These are phyloP conservation scores for Coemansia sp. DNA, from an alignment of 192 early-diverging fungal species.

Conservation along the genomic window DNA sequence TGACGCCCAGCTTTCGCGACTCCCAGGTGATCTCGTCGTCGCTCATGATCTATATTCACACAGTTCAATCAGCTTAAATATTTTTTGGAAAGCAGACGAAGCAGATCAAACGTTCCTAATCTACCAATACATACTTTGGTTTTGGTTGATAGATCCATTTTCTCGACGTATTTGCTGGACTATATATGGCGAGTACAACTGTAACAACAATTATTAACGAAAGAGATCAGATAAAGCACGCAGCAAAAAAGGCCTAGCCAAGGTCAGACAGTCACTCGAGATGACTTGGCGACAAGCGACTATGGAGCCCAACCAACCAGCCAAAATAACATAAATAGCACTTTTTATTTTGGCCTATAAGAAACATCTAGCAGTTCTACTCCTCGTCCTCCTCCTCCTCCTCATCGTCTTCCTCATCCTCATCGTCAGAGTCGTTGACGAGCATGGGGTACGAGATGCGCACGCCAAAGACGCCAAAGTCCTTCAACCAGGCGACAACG, in stretches of 20 bases:
- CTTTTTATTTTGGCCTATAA: background rate
- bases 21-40: constrained; percentile 45
- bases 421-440: constrained; percentile 39
- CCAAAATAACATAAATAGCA: background rate
- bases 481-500: constrained; percentile 51
- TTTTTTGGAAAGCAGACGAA: background rate
- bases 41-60: constrained; percentile 37
- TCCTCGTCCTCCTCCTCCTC: constrained; percentile 17
- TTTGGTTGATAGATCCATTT: background rate
- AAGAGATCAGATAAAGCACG: background rate
- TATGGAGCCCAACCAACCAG: background rate
- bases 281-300: background rate
- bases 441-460: constrained; percentile 54
- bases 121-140: constrained; percentile 6
- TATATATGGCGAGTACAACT: background rate
- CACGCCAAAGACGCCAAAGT: constrained; percentile 52
- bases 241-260: constrained; percentile 5
- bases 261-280: background rate
- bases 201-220: background rate
- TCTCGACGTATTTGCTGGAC: background rate
- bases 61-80: background rate
- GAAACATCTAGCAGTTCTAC: background rate
- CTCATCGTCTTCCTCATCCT: constrained; percentile 23
- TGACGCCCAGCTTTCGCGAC: constrained; percentile 48
- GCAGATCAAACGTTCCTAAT: background rate